Base-by-base conservation (phyloP, 1,139 yeast genomes). In the Pichia sp. region DNA sequence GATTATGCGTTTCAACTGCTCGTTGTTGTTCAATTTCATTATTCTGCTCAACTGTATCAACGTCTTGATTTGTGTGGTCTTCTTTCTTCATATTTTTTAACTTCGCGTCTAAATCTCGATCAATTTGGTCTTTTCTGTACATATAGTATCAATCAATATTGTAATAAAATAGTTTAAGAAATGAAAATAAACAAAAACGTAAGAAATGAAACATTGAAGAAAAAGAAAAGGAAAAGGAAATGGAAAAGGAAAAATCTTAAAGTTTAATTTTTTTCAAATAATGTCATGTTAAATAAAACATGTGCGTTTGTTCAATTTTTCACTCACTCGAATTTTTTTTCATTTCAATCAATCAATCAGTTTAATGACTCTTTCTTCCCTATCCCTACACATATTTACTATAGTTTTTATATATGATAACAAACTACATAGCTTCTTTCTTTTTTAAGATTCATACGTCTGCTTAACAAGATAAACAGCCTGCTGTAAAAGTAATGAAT, bases 71-170 rank as follows among this genome's bases (percentile, higher is more conserved):
- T 8, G 11, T 26, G 4, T 10, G 9, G 11, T 36, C 30, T n/a
- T 10, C 7, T 10, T 26, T 36, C 30, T 40, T 34, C 52, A 49
- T 41, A 30, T 10, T 28, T 36, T 49, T 49, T 28, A 49, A n/a
- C 25, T 39, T 46, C 4, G 42, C 39, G 31, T 54, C 56, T 29
- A 56, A 35, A 5, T 54, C 57, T 49, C 44, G 53, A 48, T 58
- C 61, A 5, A 58, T 47, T 9, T 49, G 51, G 42, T 56, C 60
- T 37, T 56, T 57, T 40, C 45, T 53, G 38, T 50, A 49, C 59
- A 57, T 56, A 9, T 5, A 29, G 26, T 34, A 34, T 26, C 9
- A 25, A 26, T 18, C 18, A 18, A 18, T 18, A 18, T 18, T 18
- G 18, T 18, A 18, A 18, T 18, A 40, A 26, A 33, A 25, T 7